Evolutionary conservation across 768 basidiomycete species (phyloP).

Genomic region (Pulveroboletus ravenelii): DNA sequence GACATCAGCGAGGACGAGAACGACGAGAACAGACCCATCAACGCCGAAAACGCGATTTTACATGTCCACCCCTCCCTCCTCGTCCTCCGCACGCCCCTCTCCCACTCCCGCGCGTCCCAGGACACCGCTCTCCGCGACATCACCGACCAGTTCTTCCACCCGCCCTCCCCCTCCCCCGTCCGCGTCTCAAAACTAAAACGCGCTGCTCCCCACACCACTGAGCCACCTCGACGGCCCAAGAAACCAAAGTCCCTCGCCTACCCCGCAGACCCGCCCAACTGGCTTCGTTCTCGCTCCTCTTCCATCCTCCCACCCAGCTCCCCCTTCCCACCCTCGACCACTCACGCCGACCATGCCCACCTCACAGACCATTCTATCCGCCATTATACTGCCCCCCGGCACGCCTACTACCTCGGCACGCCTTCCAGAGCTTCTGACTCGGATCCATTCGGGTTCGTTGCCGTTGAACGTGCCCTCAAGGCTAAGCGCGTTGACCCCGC

Average conservation of each 20-base stretch:
- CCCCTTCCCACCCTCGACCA: slow-evolving; percentile 25
- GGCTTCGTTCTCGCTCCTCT: slow-evolving; percentile 21
- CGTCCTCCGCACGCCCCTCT: slow-evolving; percentile 20
- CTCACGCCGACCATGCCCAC: slow-evolving; percentile 9
- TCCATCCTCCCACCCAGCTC: slow-evolving; percentile 35
- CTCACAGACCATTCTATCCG: not conserved
- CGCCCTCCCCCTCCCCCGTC: slow-evolving; percentile 29
- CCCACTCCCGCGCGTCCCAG: slow-evolving; percentile 16
- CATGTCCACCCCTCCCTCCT: slow-evolving; percentile 10
- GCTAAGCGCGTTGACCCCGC: slow-evolving; percentile 30
- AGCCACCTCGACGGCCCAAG: slow-evolving; percentile 31
- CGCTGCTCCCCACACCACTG: slow-evolving; percentile 7
- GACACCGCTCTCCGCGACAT: slow-evolving; percentile 29
- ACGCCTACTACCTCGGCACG: slow-evolving; percentile 19
- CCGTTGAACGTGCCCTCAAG: slow-evolving; percentile 49
- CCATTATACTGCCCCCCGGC: slow-evolving; percentile 3
- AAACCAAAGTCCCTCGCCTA: slow-evolving; percentile 29
- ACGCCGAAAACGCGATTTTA: slow-evolving; percentile 6
- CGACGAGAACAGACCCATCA: not conserved
- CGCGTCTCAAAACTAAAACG: slow-evolving; percentile 22
- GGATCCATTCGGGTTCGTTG: slow-evolving; percentile 57
- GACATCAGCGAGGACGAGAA: slow-evolving; percentile 11
- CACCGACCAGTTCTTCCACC: slow-evolving; percentile 33
- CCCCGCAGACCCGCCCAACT: slow-evolving; percentile 31
- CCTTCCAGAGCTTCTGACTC: slow-evolving; percentile 31